A percentile compares a stretch with the other conserved stretches of the same genome.
phyloP scores from a whole-genome alignment of 78 protist species.

The Anaeramoeba ignava region DNA sequence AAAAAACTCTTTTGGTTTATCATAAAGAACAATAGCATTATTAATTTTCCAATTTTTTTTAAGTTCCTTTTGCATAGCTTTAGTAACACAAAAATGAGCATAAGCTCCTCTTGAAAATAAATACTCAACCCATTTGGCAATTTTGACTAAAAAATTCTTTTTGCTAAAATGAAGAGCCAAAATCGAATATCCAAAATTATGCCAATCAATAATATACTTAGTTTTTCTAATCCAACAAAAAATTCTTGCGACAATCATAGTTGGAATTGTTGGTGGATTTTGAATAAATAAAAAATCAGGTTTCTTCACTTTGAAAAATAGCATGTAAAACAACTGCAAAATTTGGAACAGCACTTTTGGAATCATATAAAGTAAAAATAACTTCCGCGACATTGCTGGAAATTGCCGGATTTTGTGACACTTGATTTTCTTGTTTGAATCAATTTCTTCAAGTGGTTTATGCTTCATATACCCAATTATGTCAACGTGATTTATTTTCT shows the following conservation, averaged over 20 bases:
- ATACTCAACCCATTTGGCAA: conserved; percentile 2
- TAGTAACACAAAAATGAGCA: conserved; percentile 21
- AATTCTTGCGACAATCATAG: conserved; percentile 35
- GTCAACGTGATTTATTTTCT: conserved; percentile 46
- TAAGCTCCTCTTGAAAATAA: neutral
- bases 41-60: neutral
- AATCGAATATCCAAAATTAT: conserved; percentile 81
- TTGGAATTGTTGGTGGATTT: conserved; percentile 91
- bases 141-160: neutral
- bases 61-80: conserved; percentile 19
- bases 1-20: neutral
- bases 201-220: conserved; percentile 80
- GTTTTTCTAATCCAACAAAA: conserved; percentile 31
- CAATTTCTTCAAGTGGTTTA: neutral
- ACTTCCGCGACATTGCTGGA: neutral
- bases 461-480: conserved; percentile 19
- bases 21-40: neutral
- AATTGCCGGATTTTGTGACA: neutral
- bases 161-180: conserved; percentile 25
- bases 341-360: conserved; percentile 9
- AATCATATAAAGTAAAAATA: neutral
- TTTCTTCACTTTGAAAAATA: neutral
- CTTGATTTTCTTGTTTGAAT: neutral
- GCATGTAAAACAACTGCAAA: neutral
- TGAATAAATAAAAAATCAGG: conserved; percentile 18